These are phyloP conservation scores for Syzygium aqueum DNA, from an alignment of 345 rosid species.

Conservation along the genomic window DNA sequence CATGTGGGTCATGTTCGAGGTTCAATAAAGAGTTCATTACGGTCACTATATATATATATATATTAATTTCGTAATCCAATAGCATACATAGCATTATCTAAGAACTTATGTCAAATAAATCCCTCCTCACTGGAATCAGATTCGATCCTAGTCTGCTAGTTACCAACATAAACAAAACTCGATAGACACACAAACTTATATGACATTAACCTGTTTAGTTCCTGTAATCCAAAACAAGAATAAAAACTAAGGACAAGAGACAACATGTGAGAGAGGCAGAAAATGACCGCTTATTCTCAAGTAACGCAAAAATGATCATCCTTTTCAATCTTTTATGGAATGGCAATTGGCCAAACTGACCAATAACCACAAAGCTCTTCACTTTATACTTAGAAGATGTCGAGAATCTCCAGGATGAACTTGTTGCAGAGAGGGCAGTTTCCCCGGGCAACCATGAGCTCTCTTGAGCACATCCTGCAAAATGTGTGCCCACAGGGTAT, in stretches of 20 bases:
- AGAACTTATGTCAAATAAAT: neutral
- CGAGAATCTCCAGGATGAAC: conserved; percentile 77
- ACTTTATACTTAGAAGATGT: conserved; percentile 37
- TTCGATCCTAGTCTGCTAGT: neutral
- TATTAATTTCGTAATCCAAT: neutral
- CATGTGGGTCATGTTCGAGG: neutral
- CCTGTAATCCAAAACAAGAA: neutral
- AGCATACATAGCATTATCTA: neutral
- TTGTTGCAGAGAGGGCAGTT: conserved; percentile 88
- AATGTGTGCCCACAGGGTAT: conserved; percentile 89
- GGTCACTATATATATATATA: neutral
- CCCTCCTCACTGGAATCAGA: neutral
- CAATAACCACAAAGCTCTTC: neutral
- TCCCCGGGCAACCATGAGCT: conserved; percentile 73
- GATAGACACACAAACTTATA: neutral
- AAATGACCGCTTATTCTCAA: neutral
- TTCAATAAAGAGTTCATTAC: neutral
- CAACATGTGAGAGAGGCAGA: neutral
- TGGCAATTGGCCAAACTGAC: neutral
- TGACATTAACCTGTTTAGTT: neutral
- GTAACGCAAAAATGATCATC: neutral
- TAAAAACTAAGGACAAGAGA: neutral
- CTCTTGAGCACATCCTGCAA: conserved; percentile 86
- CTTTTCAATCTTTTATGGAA: neutral
- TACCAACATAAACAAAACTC: neutral